These are phyloP conservation scores for Fusarium sp. DNA, from an alignment of 2,329 filamentous ascomycete species.

Conservation along the genomic window DNA sequence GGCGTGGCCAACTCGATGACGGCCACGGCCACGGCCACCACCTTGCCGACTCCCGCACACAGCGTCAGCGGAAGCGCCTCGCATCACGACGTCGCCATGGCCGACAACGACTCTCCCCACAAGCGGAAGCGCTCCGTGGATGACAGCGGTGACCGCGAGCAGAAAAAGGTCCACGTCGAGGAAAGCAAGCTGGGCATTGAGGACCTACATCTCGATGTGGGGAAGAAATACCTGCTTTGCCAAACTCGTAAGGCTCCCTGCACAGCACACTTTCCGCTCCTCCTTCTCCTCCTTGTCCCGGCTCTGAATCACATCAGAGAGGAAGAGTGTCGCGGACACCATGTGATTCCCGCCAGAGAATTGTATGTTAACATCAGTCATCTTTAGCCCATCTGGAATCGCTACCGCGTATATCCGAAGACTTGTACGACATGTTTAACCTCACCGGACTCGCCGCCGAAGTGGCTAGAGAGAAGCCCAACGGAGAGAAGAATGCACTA, in stretches of 20 bases:
- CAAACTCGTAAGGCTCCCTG: slow-evolving; percentile 74
- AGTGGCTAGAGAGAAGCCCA: slow-evolving; percentile 72
- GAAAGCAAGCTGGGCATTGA: slow-evolving; percentile 71
- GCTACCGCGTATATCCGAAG: slow-evolving; percentile 63
- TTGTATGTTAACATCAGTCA: slow-evolving; percentile 59
- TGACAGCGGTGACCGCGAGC: slow-evolving; percentile 66
- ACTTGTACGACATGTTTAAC: slow-evolving; percentile 70
- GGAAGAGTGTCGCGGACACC: slow-evolving; percentile 37
- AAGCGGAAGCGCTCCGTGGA: slow-evolving; percentile 73
- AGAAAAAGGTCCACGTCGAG: slow-evolving; percentile 74
- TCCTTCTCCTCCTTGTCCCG: slow-evolving; percentile 28
- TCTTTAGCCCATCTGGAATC: slow-evolving; percentile 62
- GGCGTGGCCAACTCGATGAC: slow-evolving; percentile 66
- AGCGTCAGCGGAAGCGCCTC: slow-evolving; percentile 69
- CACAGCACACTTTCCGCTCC: slow-evolving; percentile 49
- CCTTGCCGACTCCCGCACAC: slow-evolving; percentile 72
- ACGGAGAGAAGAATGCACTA: slow-evolving; percentile 75
- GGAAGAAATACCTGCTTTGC: slow-evolving; percentile 75
- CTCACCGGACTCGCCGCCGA: slow-evolving; percentile 69
- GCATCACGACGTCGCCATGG: slow-evolving; percentile 59
- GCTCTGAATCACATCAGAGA: slow-evolving; percentile 19
- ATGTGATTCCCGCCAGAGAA: slow-evolving; percentile 43
- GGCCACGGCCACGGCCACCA: slow-evolving; percentile 62
- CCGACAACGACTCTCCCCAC: slow-evolving; percentile 67
- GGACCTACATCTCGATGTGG: slow-evolving; percentile 74